Percentiles rank a stretch among this genome's conserved stretches.
phyloP scores from a whole-genome alignment of 2,329 filamentous ascomycete species.

The Botrytis medusae region DNA sequence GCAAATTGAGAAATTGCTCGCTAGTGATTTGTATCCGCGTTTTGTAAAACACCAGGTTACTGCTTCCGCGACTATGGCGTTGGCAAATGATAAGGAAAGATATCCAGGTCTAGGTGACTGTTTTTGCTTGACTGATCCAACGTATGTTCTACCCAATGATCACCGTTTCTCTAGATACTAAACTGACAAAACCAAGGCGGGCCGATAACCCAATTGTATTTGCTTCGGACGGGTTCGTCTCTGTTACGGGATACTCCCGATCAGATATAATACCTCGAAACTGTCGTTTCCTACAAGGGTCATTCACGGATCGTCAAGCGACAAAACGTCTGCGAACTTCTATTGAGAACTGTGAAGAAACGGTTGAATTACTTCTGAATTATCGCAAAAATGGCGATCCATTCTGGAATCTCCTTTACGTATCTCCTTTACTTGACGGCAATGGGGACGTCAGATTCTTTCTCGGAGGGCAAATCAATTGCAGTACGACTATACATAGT shows the following conservation, averaged over 20 bases:
- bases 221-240: conserved; percentile 52
- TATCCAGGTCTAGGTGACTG: conserved; percentile 58
- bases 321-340: conserved; percentile 46
- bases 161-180: not conserved
- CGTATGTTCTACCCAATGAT: conserved; percentile 25
- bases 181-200: conserved; percentile 31
- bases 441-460: conserved; percentile 52
- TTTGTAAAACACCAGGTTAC: conserved; percentile 55
- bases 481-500: conserved; percentile 53
- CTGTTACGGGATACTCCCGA: conserved; percentile 51
- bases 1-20: conserved; percentile 47
- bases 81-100: conserved; percentile 44
- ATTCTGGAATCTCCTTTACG: conserved; percentile 58
- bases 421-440: conserved; percentile 51
- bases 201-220: conserved; percentile 52
- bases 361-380: conserved; percentile 52
- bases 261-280: conserved; percentile 51
- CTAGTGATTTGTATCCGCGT: conserved; percentile 50
- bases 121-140: conserved; percentile 57
- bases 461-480: conserved; percentile 58
- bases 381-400: conserved; percentile 52
- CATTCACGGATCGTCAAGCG: conserved; percentile 46
- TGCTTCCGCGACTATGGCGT: conserved; percentile 46
- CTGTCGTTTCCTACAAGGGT: conserved; percentile 52
- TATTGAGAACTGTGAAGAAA: conserved; percentile 46